Evolutionary conservation across 768 basidiomycete genomes (phyloP).

Genomic region (Sistotremastrum niveocremeum): DNA sequence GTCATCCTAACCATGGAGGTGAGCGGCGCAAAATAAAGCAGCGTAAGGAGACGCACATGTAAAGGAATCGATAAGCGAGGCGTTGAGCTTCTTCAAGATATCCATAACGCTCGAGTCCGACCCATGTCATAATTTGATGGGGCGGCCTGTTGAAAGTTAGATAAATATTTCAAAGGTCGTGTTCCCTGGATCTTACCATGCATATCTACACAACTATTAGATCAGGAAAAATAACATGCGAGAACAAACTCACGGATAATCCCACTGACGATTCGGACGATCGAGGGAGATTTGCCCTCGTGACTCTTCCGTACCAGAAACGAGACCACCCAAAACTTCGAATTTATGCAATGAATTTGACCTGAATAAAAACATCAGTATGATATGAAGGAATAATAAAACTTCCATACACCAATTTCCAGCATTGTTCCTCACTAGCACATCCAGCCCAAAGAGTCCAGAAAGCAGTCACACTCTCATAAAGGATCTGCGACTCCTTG

Average conservation of each 20-base stretch:
- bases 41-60: constrained; percentile 50
- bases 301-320: constrained; percentile 93
- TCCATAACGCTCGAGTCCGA: constrained; percentile 91
- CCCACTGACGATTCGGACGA: constrained; percentile 97
- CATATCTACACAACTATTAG: constrained; percentile 35
- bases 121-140: constrained; percentile 98
- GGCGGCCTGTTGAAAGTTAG: constrained; percentile 50
- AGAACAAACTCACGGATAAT: constrained; percentile 63
- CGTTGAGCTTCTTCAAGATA: constrained; percentile 89
- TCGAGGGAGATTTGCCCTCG: constrained; percentile 92
- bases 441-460: constrained; percentile 98
- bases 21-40: neutral
- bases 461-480: constrained; percentile 93
- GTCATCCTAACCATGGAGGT: constrained; percentile 59
- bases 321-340: constrained; percentile 88
- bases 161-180: neutral
- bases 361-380: constrained; percentile 24
- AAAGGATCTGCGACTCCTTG: constrained; percentile 80
- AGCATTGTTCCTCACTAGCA: constrained; percentile 89
- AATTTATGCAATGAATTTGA: constrained; percentile 86
- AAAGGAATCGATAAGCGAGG: constrained; percentile 91
- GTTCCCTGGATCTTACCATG: constrained; percentile 31
- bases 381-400: neutral
- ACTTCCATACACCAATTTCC: constrained; percentile 74
- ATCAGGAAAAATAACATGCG: constrained; percentile 1